These are phyloP conservation scores for Nemania serpens DNA, from an alignment of 2,329 filamentous ascomycete genomes.

Conservation along the genomic window DNA sequence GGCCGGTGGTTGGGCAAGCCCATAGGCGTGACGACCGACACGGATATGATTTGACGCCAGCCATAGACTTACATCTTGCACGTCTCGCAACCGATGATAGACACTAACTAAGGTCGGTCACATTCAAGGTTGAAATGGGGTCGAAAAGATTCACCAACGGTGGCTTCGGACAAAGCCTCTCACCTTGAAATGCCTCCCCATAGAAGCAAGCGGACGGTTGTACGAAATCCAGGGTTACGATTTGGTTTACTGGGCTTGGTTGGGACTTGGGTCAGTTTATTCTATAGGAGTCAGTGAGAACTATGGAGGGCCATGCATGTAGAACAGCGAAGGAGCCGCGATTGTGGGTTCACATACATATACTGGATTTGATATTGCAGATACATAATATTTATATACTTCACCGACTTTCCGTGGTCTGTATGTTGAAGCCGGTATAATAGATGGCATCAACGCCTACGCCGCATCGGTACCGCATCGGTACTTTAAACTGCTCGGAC, in stretches of 20 bases:
- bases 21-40: slow-evolving; percentile 24
- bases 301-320: slow-evolving; percentile 20
- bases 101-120: not conserved
- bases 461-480: too few species aligned
- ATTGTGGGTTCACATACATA: slow-evolving; percentile 25
- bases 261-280: slow-evolving; percentile 23
- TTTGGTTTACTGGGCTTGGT: slow-evolving; percentile 26
- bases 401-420: not conserved
- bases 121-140: not conserved
- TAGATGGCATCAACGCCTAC: not conserved
- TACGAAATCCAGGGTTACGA: slow-evolving; percentile 28
- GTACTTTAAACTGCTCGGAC: too few species aligned
- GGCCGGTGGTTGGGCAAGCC: slow-evolving; percentile 82
- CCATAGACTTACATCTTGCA: not conserved
- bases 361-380: slow-evolving; percentile 23
- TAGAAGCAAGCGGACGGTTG: slow-evolving; percentile 15
- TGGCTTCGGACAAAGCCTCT: slow-evolving; percentile 1
- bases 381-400: slow-evolving; percentile 27
- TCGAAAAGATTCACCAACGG: not conserved
- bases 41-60: slow-evolving; percentile 11
- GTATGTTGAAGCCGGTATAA: not conserved
- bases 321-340: slow-evolving; percentile 21
- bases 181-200: slow-evolving; percentile 6
- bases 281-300: slow-evolving; percentile 22
- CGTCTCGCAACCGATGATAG: not conserved